These are phyloP conservation scores for Boletus edulis DNA, from an alignment of 768 basidiomycete genomes.

Conservation along the genomic window DNA sequence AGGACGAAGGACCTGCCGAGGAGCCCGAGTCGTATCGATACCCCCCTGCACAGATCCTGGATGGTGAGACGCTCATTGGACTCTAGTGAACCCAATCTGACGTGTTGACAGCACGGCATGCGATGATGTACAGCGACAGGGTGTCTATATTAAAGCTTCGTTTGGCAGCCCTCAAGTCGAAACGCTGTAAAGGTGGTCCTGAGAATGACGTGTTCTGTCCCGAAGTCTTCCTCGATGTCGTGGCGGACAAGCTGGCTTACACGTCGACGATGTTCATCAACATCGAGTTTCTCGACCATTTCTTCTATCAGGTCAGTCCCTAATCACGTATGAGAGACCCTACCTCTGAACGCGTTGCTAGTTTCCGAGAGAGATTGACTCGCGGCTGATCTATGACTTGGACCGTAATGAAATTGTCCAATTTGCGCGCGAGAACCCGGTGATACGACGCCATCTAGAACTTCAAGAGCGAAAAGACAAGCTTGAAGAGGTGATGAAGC, in stretches of 20 bases:
- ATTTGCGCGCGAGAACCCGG: conserved; percentile 95
- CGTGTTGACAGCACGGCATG: conserved; percentile 72
- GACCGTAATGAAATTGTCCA: conserved; percentile 84
- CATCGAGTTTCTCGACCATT: conserved; percentile 96
- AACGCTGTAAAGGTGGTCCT: conserved; percentile 84
- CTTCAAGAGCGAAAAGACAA: conserved; percentile 97
- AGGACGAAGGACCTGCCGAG: conserved; percentile 35
- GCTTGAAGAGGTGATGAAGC: conserved; percentile 96
- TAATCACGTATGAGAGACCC: background rate
- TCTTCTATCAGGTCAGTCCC: conserved; percentile 87
- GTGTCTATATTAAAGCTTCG: conserved; percentile 82
- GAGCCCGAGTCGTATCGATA: conserved; percentile 81
- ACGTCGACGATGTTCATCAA: conserved; percentile 99
- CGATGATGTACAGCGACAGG: conserved; percentile 83
- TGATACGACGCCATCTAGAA: conserved; percentile 83
- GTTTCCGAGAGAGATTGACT: conserved; percentile 98
- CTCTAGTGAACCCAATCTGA: conserved; percentile 5
- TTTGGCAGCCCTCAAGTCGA: conserved; percentile 81
- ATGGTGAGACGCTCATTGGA: conserved; percentile 56
- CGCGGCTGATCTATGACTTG: conserved; percentile 88
- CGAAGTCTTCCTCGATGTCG: conserved; percentile 94
- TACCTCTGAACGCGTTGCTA: conserved; percentile 29
- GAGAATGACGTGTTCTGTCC: conserved; percentile 90
- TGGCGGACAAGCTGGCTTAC: conserved; percentile 94
- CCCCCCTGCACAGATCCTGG: conserved; percentile 86